Percentiles rank a stretch among this genome's conserved stretches.
Conservation (phyloP, 495 filamentous ascomycete genomes). For the Staphylotrichum longicolle region DNA sequence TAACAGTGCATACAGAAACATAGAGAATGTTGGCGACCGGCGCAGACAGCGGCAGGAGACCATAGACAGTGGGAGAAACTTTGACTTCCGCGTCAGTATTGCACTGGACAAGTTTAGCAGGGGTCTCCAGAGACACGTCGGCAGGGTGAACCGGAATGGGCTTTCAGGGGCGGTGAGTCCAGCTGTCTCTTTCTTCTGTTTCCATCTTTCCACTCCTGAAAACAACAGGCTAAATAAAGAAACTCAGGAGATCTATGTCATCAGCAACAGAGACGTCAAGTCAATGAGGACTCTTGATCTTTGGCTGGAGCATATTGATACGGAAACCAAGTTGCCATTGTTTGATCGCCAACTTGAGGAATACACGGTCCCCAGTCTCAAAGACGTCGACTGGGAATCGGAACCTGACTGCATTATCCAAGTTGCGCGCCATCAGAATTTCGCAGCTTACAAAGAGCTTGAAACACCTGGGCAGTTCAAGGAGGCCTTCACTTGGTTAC, state of each 20-base stretch:
- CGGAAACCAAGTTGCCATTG: conserved; percentile 42
- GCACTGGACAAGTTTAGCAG: conserved; percentile 49
- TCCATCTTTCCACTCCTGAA: too few relatives aligned
- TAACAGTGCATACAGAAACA: conserved; percentile 39
- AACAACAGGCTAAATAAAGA: too few relatives aligned
- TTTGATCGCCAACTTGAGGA: conserved; percentile 43
- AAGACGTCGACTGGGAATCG: conserved; percentile 33
- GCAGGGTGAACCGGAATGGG: conserved; percentile 42
- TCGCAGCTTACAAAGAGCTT: conserved; percentile 28
- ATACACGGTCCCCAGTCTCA: conserved; percentile 40
- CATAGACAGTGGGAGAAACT: conserved; percentile 40
- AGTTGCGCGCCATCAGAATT: conserved; percentile 34
- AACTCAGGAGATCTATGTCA: conserved; percentile 50
- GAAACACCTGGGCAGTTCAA: conserved; percentile 22
- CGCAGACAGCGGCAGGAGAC: conserved; percentile 40
- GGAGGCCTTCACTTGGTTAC: conserved; percentile 35
- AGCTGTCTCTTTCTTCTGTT: neutral
- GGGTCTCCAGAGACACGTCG: conserved; percentile 42
- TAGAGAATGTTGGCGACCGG: conserved; percentile 33
- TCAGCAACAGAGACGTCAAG: conserved; percentile 50
- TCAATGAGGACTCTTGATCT: conserved; percentile 48
- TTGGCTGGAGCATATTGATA: conserved; percentile 50
- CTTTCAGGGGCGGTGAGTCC: conserved; percentile 41
- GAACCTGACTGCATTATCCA: conserved; percentile 30
- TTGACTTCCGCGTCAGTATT: conserved; percentile 45